Conservation (phyloP, 2,329 filamentous ascomycete species). For the Fusarium aywerte region DNA sequence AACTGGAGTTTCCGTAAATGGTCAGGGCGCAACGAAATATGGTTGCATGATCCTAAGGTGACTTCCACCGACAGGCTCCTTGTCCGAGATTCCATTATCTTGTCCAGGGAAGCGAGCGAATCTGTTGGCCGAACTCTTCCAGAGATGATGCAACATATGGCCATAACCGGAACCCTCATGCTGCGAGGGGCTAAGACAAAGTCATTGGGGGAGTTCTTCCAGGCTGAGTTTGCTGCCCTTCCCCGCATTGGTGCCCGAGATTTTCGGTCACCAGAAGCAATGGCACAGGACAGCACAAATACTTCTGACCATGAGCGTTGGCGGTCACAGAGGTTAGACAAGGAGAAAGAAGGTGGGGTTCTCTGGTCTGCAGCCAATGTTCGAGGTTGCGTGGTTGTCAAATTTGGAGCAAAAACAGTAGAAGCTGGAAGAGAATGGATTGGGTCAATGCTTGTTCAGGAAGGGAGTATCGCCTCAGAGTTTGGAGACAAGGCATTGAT, state of each 20-base stretch:
- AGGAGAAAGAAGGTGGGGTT: constrained; percentile 69
- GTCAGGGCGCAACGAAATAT: constrained; percentile 90
- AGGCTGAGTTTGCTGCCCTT: constrained; percentile 79
- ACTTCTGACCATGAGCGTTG: constrained; percentile 61
- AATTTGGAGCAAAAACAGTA: constrained; percentile 85
- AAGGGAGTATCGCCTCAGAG: constrained; percentile 74
- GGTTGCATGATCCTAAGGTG: constrained; percentile 56
- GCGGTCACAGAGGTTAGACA: constrained; percentile 64
- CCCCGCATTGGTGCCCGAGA: constrained; percentile 86
- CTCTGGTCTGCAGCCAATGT: constrained; percentile 86
- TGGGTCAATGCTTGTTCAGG: constrained; percentile 75
- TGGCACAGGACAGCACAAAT: constrained; percentile 51
- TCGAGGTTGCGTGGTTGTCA: constrained; percentile 87
- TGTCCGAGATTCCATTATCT: constrained; percentile 84
- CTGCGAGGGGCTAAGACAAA: constrained; percentile 78
- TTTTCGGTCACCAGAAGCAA: constrained; percentile 70
- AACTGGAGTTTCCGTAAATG: constrained; percentile 86
- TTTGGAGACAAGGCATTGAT: constrained; percentile 87
- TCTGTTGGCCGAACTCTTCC: constrained; percentile 56
- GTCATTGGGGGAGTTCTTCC: constrained; percentile 76
- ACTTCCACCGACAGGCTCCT: constrained; percentile 68
- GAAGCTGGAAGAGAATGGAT: constrained; percentile 87
- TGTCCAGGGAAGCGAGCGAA: constrained; percentile 66
- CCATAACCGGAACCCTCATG: constrained; percentile 86
- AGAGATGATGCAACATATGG: constrained; percentile 77